Percentiles rank a stretch among this genome's conserved stretches.
Conservation (phyloP, 768 basidiomycete species). For the Dioszegia aurantiaca region DNA sequence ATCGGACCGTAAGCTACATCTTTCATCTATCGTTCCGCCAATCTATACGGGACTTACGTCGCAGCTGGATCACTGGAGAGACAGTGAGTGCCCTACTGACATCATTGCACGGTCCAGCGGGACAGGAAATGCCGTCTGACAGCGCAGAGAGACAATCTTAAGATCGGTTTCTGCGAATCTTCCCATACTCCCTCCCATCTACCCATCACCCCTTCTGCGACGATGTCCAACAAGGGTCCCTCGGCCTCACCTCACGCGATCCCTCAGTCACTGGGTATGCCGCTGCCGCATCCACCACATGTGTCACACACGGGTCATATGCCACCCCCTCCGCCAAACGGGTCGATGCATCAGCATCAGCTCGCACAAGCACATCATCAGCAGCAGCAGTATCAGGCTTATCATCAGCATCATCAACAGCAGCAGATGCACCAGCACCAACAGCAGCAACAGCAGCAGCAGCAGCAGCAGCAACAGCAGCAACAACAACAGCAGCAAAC, state of each 20-base stretch:
- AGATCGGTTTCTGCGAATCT: too few relatives aligned
- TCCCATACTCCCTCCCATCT: not conserved
- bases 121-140: too few relatives aligned
- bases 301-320: not conserved
- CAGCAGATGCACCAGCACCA: not conserved
- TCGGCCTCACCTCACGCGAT: not conserved
- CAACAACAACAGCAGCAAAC: constrained; percentile 1
- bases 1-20: too few relatives aligned
- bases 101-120: too few relatives aligned
- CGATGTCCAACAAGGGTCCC: not conserved
- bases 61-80: too few relatives aligned
- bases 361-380: constrained; percentile 1
- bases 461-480: not conserved
- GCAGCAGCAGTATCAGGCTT: constrained; percentile 8
- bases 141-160: too few relatives aligned
- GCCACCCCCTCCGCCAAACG: not conserved
- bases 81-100: too few relatives aligned
- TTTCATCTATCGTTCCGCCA: too few relatives aligned
- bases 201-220: not conserved
- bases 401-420: constrained; percentile 10
- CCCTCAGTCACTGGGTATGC: not conserved
- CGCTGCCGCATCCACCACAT: not conserved
- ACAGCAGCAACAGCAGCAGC: not conserved
- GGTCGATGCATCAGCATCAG: not conserved
- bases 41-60: too few relatives aligned